Conservation (phyloP, 345 rosid species). For the Aquilaria malaccensis region DNA sequence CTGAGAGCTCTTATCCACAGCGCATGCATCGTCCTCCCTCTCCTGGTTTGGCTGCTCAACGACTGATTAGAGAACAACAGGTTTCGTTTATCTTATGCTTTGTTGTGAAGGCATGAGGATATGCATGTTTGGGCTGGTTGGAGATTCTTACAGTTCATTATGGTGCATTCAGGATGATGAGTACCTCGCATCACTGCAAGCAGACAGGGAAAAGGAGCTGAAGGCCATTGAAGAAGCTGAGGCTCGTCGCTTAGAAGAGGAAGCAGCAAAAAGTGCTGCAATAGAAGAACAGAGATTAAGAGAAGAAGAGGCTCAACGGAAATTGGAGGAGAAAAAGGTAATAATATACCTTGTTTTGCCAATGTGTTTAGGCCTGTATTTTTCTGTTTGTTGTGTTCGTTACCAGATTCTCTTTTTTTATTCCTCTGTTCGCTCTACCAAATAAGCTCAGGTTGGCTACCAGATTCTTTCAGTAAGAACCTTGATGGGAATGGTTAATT, state of each 20-base stretch:
- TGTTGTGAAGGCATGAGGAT: neutral
- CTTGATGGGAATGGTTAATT: too few relatives aligned
- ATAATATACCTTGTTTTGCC: constrained; percentile 3
- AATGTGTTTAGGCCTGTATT: too few relatives aligned
- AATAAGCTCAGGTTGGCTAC: too few relatives aligned
- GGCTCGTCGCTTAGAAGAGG: constrained; percentile 66
- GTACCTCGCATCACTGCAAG: constrained; percentile 90
- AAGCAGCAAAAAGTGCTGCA: constrained; percentile 69
- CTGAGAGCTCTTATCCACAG: constrained; percentile 41
- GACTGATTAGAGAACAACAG: constrained; percentile 97
- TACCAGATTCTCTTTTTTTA: too few relatives aligned
- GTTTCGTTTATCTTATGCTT: constrained; percentile 27
- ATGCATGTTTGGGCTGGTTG: neutral
- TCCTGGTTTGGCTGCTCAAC: constrained; percentile 90
- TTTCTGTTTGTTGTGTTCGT: too few relatives aligned
- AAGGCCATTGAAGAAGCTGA: constrained; percentile 82
- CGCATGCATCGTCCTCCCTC: constrained; percentile 73
- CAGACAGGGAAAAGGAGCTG: constrained; percentile 91
- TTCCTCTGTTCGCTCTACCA: too few relatives aligned
- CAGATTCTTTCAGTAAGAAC: too few relatives aligned
- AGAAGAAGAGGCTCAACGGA: constrained; percentile 71
- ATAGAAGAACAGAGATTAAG: constrained; percentile 62
- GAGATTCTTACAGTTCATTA: constrained; percentile 6
- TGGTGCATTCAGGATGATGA: constrained; percentile 77
- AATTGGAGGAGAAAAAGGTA: constrained; percentile 90